Base-by-base conservation (phyloP, 2,329 filamentous ascomycete species). In the Parascedosporium putredinis region DNA sequence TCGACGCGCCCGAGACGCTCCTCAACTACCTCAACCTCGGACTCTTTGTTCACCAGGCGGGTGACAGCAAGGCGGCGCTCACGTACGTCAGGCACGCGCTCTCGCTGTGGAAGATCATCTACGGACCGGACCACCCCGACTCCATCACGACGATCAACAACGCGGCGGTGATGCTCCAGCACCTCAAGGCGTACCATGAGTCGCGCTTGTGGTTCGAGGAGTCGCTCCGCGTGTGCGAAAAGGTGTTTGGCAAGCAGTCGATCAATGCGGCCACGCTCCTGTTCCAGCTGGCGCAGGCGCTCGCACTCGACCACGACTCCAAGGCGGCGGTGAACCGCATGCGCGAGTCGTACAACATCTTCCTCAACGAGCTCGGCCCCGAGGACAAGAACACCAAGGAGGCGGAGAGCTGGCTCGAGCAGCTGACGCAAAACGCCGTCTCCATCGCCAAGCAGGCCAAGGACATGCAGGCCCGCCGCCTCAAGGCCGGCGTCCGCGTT, bases 101-200 rank as follows among this genome's bases (percentile, higher is more conserved):
- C 57, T 84, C 93, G 63, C 75, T 98, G 54, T 97, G 91, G 91
- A 96, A 95, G 73, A 79, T 97, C 59, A 91, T 97, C 59, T 98
- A 96, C 63, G 93, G 93, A 27, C 74, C 84, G 25, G 86, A 88
- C 59, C 93, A 98, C 68, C 93, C 93, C 3, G 93, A 98, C 69
- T 95, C 89, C 7, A 96, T 98, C 68, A 98, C 94, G 7, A 97
- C 93, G 14, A 85, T 97, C 68, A 98, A 97, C 78, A 98, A 98
- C 62, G 91, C 88, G 18, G 93, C 93, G 6, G 93, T 98, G 53
- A 98, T 98, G 93, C 81, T 98, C 52, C 93, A 98, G 68, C 84
- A 89, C 50, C 78, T 96, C 59, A 95, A 97, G 74, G 83, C 86
- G 53, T 98, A 95, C 71, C 84, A 91, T 59, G 88, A 95, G 68